These are phyloP conservation scores for Pseudogymnoascus destructans DNA, from an alignment of 2,329 filamentous ascomycete species.

Conservation along the genomic window DNA sequence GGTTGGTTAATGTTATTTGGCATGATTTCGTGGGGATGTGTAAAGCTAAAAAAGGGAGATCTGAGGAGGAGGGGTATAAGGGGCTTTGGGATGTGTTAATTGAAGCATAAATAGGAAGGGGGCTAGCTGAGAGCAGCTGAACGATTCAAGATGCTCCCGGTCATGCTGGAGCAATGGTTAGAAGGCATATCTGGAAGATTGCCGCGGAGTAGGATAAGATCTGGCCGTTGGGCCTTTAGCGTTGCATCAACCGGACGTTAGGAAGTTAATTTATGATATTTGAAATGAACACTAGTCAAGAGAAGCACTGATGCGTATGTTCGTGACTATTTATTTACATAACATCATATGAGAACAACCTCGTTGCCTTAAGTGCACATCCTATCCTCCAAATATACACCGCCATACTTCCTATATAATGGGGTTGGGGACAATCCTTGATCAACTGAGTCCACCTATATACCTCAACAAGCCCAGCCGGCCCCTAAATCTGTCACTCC, in stretches of 20 bases:
- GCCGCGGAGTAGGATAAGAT: not conserved
- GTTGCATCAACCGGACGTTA: slow-evolving; percentile 6
- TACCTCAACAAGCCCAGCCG: not conserved
- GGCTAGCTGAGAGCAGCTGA: slow-evolving; percentile 1
- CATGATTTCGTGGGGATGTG: slow-evolving; percentile 55
- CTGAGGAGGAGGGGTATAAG: slow-evolving; percentile 23
- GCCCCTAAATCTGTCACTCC: not conserved
- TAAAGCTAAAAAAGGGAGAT: slow-evolving; percentile 22
- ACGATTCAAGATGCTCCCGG: not conserved
- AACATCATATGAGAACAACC: not conserved
- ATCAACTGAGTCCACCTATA: not conserved
- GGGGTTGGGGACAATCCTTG: not conserved
- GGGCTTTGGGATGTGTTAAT: slow-evolving; percentile 59
- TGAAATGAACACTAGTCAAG: not conserved
- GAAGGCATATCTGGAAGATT: not conserved
- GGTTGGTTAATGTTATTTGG: slow-evolving; percentile 85
- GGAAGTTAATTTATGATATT: slow-evolving; percentile 3
- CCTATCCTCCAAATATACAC: not conserved
- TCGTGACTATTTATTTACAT: not conserved
- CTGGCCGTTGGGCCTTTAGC: not conserved
- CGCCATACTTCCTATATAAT: not conserved
- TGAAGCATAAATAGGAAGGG: slow-evolving; percentile 14
- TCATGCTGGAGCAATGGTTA: not conserved
- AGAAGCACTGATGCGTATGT: not conserved
- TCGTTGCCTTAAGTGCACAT: not conserved